Evolutionary conservation across 495 filamentous ascomycete species (phyloP).

Genomic region (Polyplosphaeria fusca): DNA sequence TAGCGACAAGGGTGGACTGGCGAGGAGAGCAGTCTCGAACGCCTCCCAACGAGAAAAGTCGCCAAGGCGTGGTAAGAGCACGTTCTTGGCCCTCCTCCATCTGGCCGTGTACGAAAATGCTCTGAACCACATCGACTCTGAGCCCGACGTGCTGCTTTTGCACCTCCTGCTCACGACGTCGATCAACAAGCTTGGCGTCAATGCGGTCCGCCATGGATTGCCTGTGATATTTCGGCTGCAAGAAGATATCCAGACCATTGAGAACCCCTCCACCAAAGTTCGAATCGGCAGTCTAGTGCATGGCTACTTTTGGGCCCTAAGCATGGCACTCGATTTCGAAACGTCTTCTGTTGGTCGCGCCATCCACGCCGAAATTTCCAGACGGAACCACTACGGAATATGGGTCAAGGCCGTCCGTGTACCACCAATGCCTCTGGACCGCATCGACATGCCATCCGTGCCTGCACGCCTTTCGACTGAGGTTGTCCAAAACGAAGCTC

Average conservation of each 20-base stretch:
- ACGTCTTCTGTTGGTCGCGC: conserved; percentile 60
- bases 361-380: conserved; percentile 71
- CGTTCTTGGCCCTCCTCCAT: conserved; percentile 80
- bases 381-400: conserved; percentile 63
- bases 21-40: conserved; percentile 67
- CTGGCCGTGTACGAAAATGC: conserved; percentile 83
- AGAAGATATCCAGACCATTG: conserved; percentile 69
- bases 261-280: conserved; percentile 62
- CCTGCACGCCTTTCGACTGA: conserved; percentile 49
- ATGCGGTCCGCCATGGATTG: conserved; percentile 71
- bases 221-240: conserved; percentile 87
- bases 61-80: conserved; percentile 53
- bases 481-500: conserved; percentile 55
- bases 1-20: conserved; percentile 44
- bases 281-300: conserved; percentile 79
- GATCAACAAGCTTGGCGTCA: conserved; percentile 75
- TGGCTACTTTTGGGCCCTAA: conserved; percentile 79
- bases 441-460: conserved; percentile 40
- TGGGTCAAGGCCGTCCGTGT: conserved; percentile 68
- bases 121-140: conserved; percentile 63
- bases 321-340: conserved; percentile 74
- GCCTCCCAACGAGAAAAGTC: conserved; percentile 62
- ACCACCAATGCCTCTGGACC: conserved; percentile 53
- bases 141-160: conserved; percentile 68
- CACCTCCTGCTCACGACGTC: conserved; percentile 71